Evolutionary conservation across 2,329 filamentous ascomycete species (phyloP).

Genomic region (Xylariaceae sp.): DNA sequence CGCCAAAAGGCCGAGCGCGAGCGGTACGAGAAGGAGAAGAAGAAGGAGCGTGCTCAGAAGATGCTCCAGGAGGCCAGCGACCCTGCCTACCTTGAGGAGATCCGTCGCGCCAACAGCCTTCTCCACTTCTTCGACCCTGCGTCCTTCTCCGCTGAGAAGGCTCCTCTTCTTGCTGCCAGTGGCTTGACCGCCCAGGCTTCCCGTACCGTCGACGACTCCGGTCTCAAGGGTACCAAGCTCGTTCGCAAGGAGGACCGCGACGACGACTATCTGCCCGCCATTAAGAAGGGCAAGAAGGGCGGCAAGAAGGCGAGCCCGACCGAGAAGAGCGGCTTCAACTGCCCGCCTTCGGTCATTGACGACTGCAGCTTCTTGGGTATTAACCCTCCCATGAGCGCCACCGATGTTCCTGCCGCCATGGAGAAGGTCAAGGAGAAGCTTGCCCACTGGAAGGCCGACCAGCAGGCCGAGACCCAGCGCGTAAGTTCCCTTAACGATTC

Average conservation of each 20-base stretch:
- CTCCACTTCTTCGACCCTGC: slow-evolving; percentile 87
- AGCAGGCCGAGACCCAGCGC: slow-evolving; percentile 82
- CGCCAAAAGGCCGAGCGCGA: slow-evolving; percentile 77
- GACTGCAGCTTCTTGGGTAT: slow-evolving; percentile 80
- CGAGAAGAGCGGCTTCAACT: slow-evolving; percentile 61
- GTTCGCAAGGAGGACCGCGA: slow-evolving; percentile 82
- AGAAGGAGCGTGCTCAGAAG: slow-evolving; percentile 69
- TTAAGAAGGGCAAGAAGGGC: slow-evolving; percentile 84
- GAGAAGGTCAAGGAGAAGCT: slow-evolving; percentile 94
- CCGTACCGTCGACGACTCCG: slow-evolving; percentile 79
- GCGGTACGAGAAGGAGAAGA: slow-evolving; percentile 63
- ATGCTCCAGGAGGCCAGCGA: slow-evolving; percentile 76
- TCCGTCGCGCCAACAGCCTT: slow-evolving; percentile 78
- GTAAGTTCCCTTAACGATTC: slow-evolving; percentile 48
- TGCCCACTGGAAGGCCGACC: slow-evolving; percentile 83
- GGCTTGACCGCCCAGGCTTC: slow-evolving; percentile 73
- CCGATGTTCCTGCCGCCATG: slow-evolving; percentile 70
- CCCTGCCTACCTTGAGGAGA: slow-evolving; percentile 88
- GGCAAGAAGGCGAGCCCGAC: slow-evolving; percentile 58
- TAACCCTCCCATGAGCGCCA: slow-evolving; percentile 79
- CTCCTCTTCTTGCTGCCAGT: slow-evolving; percentile 56
- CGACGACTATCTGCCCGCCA: slow-evolving; percentile 76
- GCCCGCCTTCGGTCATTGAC: slow-evolving; percentile 87
- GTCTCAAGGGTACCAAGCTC: slow-evolving; percentile 78
- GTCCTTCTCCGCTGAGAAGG: slow-evolving; percentile 60